Conservation (phyloP, 2,329 filamentous ascomycete genomes). For the Harringtonia aguacate region DNA sequence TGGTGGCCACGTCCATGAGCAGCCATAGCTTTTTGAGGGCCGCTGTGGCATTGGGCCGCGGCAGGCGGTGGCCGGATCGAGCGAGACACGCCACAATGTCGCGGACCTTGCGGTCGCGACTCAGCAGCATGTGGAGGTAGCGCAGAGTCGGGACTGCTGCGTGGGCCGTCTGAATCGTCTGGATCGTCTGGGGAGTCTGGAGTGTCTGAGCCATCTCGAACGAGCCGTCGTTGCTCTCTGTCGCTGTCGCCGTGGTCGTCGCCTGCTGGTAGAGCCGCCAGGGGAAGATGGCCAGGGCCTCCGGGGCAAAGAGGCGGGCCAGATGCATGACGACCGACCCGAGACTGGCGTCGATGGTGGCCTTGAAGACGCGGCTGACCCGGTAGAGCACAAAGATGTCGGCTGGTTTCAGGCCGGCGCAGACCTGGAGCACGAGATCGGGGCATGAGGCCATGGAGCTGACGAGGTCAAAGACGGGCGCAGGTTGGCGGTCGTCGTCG, state of each 20-base stretch:
- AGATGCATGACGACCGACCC: slow-evolving; percentile 47
- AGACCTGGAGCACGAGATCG: slow-evolving; percentile 44
- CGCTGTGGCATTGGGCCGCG: slow-evolving; percentile 15
- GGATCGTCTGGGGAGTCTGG: too few species aligned
- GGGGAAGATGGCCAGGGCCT: slow-evolving; percentile 46
- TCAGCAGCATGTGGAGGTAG: slow-evolving; percentile 58
- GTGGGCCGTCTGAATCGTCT: too few species aligned
- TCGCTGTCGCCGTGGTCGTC: too few species aligned
- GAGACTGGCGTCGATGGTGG: slow-evolving; percentile 48
- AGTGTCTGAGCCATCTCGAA: too few species aligned
- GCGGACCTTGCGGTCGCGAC: slow-evolving; percentile 41
- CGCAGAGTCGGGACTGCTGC: slow-evolving; percentile 27
- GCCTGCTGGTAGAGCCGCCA: slow-evolving; percentile 44
- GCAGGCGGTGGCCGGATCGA: slow-evolving; percentile 45
- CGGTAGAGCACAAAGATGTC: slow-evolving; percentile 56
- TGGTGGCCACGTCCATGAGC: slow-evolving; percentile 11
- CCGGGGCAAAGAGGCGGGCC: slow-evolving; percentile 40
- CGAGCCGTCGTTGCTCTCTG: too few species aligned
- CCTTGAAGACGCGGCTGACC: slow-evolving; percentile 52
- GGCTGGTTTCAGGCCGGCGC: slow-evolving; percentile 38
- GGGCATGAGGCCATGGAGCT: slow-evolving; percentile 29
- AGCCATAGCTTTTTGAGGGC: slow-evolving; percentile 58
- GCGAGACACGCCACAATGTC: slow-evolving; percentile 55
- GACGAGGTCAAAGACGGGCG: slow-evolving; percentile 27
- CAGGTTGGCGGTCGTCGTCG: background rate